A percentile compares a stretch with the other conserved stretches of the same genome.
Conservation (phyloP, 495 filamentous ascomycete species). For the Podospora australis region DNA sequence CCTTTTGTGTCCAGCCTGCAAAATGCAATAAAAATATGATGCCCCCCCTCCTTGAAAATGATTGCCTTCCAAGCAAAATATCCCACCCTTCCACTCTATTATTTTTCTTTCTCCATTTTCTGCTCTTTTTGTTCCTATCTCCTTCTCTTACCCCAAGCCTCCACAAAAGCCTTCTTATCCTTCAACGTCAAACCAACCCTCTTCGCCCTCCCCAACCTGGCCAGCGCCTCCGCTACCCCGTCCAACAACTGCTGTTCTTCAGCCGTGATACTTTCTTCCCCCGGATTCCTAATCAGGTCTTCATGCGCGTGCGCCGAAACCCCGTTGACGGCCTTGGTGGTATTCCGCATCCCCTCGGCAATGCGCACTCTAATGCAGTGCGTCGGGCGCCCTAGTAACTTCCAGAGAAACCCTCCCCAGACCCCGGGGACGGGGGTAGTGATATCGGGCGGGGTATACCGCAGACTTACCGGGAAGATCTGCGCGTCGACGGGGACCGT, state of each 20-base stretch:
- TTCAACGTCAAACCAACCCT: slow-evolving; percentile 72
- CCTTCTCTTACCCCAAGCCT: slow-evolving; percentile 42
- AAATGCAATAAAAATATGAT: background rate
- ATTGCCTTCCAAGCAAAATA: too few species aligned
- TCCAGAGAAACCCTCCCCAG: slow-evolving; percentile 72
- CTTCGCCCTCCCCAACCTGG: slow-evolving; percentile 86
- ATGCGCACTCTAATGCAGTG: slow-evolving; percentile 88
- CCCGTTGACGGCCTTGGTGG: slow-evolving; percentile 24
- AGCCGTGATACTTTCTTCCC: slow-evolving; percentile 35
- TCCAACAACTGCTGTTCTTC: slow-evolving; percentile 62
- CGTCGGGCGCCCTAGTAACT: slow-evolving; percentile 72
- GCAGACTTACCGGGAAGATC: slow-evolving; percentile 84
- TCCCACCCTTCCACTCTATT: background rate
- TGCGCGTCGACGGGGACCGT: slow-evolving; percentile 54
- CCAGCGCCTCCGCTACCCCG: slow-evolving; percentile 73
- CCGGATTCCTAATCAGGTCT: slow-evolving; percentile 31
- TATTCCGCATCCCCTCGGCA: slow-evolving; percentile 57
- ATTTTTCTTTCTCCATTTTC: background rate
- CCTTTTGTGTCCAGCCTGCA: background rate
- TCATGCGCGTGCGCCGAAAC: slow-evolving; percentile 29
- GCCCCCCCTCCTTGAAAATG: too few species aligned
- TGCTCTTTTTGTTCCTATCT: slow-evolving; percentile 25
- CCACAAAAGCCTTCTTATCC: slow-evolving; percentile 79
- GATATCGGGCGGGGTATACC: slow-evolving; percentile 82
- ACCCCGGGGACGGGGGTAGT: slow-evolving; percentile 79